Percentiles rank a stretch among this genome's conserved stretches.
Conservation (phyloP, 306 rosid genomes). For the Geum urbanum region DNA sequence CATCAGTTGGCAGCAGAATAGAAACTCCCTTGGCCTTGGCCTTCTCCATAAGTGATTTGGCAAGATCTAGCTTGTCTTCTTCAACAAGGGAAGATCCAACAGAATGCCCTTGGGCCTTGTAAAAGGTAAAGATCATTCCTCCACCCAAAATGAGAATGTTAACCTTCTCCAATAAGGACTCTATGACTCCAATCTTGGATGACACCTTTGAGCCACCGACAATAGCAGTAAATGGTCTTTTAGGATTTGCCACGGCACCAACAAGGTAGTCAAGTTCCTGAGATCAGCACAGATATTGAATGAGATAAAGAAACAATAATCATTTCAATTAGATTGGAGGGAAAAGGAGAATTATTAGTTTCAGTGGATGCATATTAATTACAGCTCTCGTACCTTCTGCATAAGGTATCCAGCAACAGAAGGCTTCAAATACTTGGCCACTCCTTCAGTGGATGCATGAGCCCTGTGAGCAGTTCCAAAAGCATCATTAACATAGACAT, state of each 20-base stretch:
- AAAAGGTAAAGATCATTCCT: constrained; percentile 88
- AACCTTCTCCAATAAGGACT: constrained; percentile 79
- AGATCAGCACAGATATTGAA: constrained; percentile 20
- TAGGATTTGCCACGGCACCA: constrained; percentile 83
- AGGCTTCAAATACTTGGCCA: constrained; percentile 76
- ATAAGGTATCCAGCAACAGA: constrained; percentile 92
- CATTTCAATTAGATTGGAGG: background rate
- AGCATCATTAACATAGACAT: constrained; percentile 88
- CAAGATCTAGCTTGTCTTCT: constrained; percentile 77
- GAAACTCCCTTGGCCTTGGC: constrained; percentile 88
- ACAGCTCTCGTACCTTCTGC: constrained; percentile 68
- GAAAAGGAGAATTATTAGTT: background rate
- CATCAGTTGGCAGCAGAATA: constrained; percentile 83
- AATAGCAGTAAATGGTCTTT: constrained; percentile 92
- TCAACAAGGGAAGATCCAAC: constrained; percentile 93
- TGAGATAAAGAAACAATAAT: background rate
- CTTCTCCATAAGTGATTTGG: constrained; percentile 65
- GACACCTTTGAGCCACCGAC: constrained; percentile 97
- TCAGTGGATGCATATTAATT: background rate
- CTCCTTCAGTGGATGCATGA: constrained; percentile 96
- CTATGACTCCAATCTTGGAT: constrained; percentile 85
- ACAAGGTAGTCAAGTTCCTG: constrained; percentile 95
- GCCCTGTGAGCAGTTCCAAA: constrained; percentile 97
- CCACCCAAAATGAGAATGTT: constrained; percentile 81
- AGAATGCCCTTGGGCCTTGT: constrained; percentile 86